Base-by-base conservation (phyloP, 2,329 filamentous ascomycete species). In the Gyromitra esculenta region DNA sequence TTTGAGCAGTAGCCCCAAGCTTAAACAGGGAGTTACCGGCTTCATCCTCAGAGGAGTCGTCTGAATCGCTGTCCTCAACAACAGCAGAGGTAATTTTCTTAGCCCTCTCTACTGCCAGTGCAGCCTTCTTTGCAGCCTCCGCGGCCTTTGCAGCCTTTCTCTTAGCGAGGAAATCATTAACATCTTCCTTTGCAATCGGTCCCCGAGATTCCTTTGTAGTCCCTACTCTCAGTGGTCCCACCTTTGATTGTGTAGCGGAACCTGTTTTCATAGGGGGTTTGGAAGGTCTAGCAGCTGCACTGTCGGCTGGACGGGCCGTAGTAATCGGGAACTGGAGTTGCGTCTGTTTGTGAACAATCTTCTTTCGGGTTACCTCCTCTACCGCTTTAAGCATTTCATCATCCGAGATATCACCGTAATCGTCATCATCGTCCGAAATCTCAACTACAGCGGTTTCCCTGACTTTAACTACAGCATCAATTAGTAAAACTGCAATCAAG, bases 1-100 rank as follows among this genome's bases (percentile, higher is more conserved):
- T 85, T 84, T 69, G 85, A 84, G 15, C 69, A 48, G 66, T 75
- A 45, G 62, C 67, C n/a, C 78, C 78, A 18, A 78, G 76, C 57
- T 77, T 79, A n/a, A 79, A 79, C 9, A 79, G 64, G 15, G 77
- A 73, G 63, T 65, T 79, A 8, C 76, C 73, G 11, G 41, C 63
- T 35, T 69, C 77, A 37, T 75, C 76, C 1, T 68, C 73, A 54
- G 76, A 78, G 21, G 64, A 67, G 11, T 78, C 77, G 64, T 79
- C 77, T 18, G 39, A 56, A 52, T 75, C 76, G 9, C 64, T 63
- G 15, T 75, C 71, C 13, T 75, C 72, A 62, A 62, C 65, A 31
- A 62, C 52, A 41, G 70, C 6, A 31, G 75, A 35, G n/a, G 56
- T 9, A 25, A 39, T 52, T 64, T 73, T 65, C 52, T 68, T 68